Evolutionary conservation across 495 filamentous ascomycete species (phyloP).

Genomic region (Talaromyces adpressus): DNA sequence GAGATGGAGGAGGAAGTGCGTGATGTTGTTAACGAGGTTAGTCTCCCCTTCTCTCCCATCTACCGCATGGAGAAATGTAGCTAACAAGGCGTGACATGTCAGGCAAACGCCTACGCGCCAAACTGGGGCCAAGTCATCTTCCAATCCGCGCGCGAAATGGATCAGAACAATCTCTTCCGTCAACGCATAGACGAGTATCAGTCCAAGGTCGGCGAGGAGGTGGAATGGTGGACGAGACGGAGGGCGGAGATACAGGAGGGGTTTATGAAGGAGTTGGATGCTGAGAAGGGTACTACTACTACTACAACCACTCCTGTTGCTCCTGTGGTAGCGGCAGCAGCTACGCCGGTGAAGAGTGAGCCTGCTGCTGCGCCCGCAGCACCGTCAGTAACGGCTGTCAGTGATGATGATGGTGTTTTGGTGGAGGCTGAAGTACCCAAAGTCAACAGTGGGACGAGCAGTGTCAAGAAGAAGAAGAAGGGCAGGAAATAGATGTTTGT

Average conservation of each 20-base stretch:
- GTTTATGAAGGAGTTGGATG: constrained; percentile 80
- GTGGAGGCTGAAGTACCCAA: constrained; percentile 65
- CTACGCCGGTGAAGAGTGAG: background rate
- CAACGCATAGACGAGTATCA: constrained; percentile 58
- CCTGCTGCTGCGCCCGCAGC: constrained; percentile 12
- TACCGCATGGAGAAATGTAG: background rate
- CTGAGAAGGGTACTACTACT: constrained; percentile 28
- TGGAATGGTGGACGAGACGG: constrained; percentile 87
- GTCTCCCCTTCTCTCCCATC: constrained; percentile 11
- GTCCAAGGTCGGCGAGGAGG: constrained; percentile 59
- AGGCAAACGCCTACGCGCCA: constrained; percentile 82
- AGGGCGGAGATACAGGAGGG: constrained; percentile 63
- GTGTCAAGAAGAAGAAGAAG: constrained; percentile 65
- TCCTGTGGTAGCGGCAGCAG: constrained; percentile 8
- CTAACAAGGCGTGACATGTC: background rate
- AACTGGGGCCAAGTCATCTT: constrained; percentile 94
- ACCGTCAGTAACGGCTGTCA: constrained; percentile 29
- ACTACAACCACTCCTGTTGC: constrained; percentile 16
- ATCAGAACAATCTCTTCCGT: constrained; percentile 57
- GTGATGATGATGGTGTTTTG: constrained; percentile 81
- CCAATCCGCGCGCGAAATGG: constrained; percentile 85
- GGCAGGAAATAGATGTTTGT: constrained; percentile 58
- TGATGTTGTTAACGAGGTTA: constrained; percentile 88
- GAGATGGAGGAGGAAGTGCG: constrained; percentile 94
- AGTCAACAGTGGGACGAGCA: constrained; percentile 29